Evolutionary conservation across 768 basidiomycete species (phyloP).

Genomic region (Leccinum olivaceopallidum): DNA sequence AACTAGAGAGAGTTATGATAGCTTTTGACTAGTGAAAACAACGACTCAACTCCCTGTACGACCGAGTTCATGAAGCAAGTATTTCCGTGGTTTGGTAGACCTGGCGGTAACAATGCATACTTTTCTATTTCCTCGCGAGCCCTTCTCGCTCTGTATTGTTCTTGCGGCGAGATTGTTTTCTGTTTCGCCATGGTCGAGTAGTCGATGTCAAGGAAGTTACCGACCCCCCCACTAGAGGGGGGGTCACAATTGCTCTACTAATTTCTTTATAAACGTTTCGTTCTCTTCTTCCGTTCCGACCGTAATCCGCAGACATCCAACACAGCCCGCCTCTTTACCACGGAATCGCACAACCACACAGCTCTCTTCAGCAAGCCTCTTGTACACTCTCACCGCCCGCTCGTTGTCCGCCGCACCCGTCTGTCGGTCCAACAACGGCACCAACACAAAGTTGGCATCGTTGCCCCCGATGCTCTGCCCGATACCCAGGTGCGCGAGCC

Average conservation of each 20-base stretch:
- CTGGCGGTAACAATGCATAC: slow-evolving; percentile 65
- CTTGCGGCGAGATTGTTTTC: slow-evolving; percentile 61
- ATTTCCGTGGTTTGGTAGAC: slow-evolving; percentile 78
- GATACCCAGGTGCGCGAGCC: slow-evolving; percentile 52
- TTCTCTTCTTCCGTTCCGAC: slow-evolving; percentile 87
- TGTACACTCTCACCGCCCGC: slow-evolving; percentile 69
- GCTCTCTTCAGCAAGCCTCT: slow-evolving; percentile 76
- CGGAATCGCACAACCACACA: slow-evolving; percentile 92
- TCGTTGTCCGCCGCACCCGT: slow-evolving; percentile 50
- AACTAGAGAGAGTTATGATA: slow-evolving; percentile 41
- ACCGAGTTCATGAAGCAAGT: slow-evolving; percentile 98
- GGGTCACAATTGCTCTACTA: slow-evolving; percentile 46
- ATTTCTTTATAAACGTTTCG: slow-evolving; percentile 49
- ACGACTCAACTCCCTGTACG: slow-evolving; percentile 69
- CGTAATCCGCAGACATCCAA: slow-evolving; percentile 86
- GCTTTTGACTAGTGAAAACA: neutral
- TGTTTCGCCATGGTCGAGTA: slow-evolving; percentile 45
- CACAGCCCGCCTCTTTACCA: slow-evolving; percentile 83
- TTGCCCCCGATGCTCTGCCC: slow-evolving; percentile 76
- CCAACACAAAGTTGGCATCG: slow-evolving; percentile 75
- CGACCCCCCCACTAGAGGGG: slow-evolving; percentile 14
- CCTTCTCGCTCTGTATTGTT: slow-evolving; percentile 57
- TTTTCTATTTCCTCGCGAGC: slow-evolving; percentile 63
- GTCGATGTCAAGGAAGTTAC: neutral
- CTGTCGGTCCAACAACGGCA: slow-evolving; percentile 20